A percentile compares a stretch with the other conserved stretches of the same genome.
Evolutionary conservation across 2,329 filamentous ascomycete genomes (phyloP).

Genomic region (Fusarium sterilihyphosum): DNA sequence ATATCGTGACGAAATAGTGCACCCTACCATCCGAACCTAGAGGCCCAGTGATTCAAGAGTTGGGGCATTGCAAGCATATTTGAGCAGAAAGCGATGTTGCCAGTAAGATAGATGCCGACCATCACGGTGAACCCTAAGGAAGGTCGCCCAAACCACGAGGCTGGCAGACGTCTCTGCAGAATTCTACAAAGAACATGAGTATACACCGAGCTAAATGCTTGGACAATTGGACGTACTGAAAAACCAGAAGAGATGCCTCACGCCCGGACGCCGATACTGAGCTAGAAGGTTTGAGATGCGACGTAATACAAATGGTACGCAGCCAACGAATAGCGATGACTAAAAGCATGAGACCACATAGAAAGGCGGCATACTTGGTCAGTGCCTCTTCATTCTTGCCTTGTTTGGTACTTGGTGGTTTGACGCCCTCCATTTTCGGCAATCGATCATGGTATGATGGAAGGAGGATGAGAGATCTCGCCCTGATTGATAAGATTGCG

Average conservation of each 20-base stretch:
- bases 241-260: background rate
- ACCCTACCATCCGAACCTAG: conserved; percentile 39
- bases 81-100: background rate
- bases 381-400: conserved; percentile 1
- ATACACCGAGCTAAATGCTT: too few species aligned
- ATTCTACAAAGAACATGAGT: accelerated
- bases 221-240: background rate
- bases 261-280: background rate
- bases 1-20: accelerated
- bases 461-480: background rate
- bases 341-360: background rate
- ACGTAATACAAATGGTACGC: background rate
- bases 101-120: background rate
- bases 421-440: background rate
- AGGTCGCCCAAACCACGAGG: background rate
- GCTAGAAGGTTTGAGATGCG: background rate
- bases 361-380: background rate
- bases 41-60: conserved; percentile 2
- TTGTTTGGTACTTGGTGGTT: background rate
- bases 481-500: background rate
- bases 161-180: background rate
- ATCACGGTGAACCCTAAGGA: background rate
- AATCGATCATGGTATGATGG: background rate
- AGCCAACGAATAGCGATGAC: background rate
- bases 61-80: background rate